Base-by-base conservation (phyloP, 352 stramenopile species). In the Globisporangium okanoganense region DNA sequence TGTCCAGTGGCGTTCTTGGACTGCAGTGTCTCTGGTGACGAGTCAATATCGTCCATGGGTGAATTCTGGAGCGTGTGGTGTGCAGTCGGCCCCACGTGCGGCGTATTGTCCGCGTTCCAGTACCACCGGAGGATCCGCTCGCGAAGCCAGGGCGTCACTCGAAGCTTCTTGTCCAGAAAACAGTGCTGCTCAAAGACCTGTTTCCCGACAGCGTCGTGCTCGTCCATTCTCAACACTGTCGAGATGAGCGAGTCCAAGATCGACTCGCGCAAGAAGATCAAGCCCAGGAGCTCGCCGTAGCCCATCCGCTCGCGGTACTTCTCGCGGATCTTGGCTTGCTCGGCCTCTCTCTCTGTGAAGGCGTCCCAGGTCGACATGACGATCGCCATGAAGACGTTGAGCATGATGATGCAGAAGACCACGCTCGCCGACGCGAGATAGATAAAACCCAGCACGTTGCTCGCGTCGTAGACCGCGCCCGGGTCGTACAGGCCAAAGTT, bases 381-480 rank as follows among this genome's bases (percentile, higher is more conserved):
- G 56, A 90, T 90, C 16, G 80, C 80, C 78, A 90, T 87, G 59
- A 90, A 90, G 5, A 90, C 71, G 45, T 90, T 90, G 41, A 90
- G 73, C 80, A 90, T 88, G 63, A 90, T 76, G 59, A 90, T 86
- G 58, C 78, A 88, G 56, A 90, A 90, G 8, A 90, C 71, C 40
- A 81, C 62, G 49, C 73, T 88, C 9, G 76, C 73, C 12, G 80
- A 85, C 59, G 82, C 85, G 41, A 88, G 85, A 66, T 78, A 90
- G 51, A 86, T 76, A 14, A 73, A 72, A 38, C 80, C 83, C 44
- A 88, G 70, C 43, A 80, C 69, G 0, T 76, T 78, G n/a, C 76
- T 69, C 3, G 81, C 75, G 33, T 88, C 80, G 65, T 88, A 90
- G 52, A 90, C 88, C 7, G 80, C 65, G 20, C 78, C 76, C 0